These are phyloP conservation scores for Omphalotus guepiniiformis DNA, from an alignment of 768 basidiomycete species.

Conservation along the genomic window DNA sequence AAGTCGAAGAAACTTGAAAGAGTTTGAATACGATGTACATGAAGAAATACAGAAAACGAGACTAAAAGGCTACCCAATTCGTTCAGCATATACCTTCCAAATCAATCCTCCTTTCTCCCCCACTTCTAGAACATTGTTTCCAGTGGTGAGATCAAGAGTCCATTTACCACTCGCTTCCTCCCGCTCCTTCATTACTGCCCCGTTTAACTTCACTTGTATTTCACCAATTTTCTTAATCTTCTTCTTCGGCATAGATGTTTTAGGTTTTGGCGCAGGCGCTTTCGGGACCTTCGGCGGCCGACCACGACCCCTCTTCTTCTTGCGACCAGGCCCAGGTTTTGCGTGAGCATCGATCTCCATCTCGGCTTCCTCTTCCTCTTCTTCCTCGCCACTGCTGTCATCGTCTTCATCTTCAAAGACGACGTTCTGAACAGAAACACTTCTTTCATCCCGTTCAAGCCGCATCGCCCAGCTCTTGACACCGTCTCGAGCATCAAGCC, in stretches of 20 bases:
- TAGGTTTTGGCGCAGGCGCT: conserved; percentile 24
- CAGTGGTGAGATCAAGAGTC: conserved; percentile 56
- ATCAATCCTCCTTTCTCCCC: conserved; percentile 65
- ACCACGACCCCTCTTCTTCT: conserved; percentile 38
- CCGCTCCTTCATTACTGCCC: conserved; percentile 41
- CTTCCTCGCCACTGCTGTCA: conserved; percentile 53
- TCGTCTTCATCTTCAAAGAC: conserved; percentile 54
- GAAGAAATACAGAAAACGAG: too few species aligned
- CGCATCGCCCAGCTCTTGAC: conserved; percentile 73
- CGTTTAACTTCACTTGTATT: conserved; percentile 64
- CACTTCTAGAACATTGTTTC: conserved; percentile 63
- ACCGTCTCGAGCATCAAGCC: conserved; percentile 62
- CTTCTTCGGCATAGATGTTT: conserved; percentile 31
- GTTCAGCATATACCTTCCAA: conserved; percentile 69
- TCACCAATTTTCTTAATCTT: conserved; percentile 47
- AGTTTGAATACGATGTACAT: too few species aligned
- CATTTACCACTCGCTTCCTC: conserved; percentile 49
- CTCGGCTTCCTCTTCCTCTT: conserved; percentile 47
- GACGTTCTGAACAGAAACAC: conserved; percentile 50
- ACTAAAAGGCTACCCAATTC: conserved; percentile 20
- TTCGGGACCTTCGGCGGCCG: conserved; percentile 29
- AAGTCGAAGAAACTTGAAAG: too few species aligned
- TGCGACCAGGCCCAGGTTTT: conserved; percentile 27
- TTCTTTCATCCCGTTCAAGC: conserved; percentile 53
- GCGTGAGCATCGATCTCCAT: conserved; percentile 43